These are phyloP conservation scores for Leptomonas pyrrhocoris DNA, from an alignment of 208 protist genomes.

Conservation along the genomic window DNA sequence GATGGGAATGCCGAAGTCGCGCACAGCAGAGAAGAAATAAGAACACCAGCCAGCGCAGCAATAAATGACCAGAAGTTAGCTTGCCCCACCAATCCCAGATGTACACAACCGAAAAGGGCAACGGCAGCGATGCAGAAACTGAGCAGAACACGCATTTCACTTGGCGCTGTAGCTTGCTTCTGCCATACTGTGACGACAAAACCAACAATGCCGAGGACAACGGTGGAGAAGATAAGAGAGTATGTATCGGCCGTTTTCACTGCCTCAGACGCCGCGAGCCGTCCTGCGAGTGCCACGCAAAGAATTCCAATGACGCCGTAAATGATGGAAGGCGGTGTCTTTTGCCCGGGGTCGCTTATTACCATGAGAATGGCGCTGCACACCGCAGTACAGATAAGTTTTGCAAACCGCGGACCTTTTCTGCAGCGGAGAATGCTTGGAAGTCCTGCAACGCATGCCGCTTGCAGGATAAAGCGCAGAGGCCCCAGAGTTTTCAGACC, in stretches of 20 bases:
- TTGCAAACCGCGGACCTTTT: slow-evolving; percentile 9
- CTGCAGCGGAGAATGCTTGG: slow-evolving; percentile 11
- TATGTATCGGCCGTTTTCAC: slow-evolving; percentile 13
- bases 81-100: slow-evolving; percentile 1
- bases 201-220: slow-evolving; percentile 11
- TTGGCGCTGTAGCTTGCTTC: background rate
- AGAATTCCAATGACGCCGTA: slow-evolving; percentile 11
- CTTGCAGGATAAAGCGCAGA: slow-evolving; percentile 12
- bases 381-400: slow-evolving; percentile 5
- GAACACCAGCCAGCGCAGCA: background rate
- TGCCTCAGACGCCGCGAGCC: slow-evolving; percentile 6
- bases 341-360: slow-evolving; percentile 12
- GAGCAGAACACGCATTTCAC: slow-evolving; percentile 21
- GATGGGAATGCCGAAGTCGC: slow-evolving; percentile 4
- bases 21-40: slow-evolving; percentile 6
- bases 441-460: slow-evolving; percentile 8
- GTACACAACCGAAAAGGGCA: background rate
- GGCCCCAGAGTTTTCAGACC: slow-evolving; percentile 23
- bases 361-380: slow-evolving; percentile 1
- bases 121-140: slow-evolving; percentile 4
- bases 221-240: slow-evolving; percentile 14
- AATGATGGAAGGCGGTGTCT: background rate
- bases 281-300: slow-evolving; percentile 6
- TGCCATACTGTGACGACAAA: slow-evolving; percentile 19
- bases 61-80: background rate